A percentile compares a stretch with the other conserved stretches of the same genome.
phyloP scores from a whole-genome alignment of 352 stramenopile genomes.

The Blastocystis sp. region DNA sequence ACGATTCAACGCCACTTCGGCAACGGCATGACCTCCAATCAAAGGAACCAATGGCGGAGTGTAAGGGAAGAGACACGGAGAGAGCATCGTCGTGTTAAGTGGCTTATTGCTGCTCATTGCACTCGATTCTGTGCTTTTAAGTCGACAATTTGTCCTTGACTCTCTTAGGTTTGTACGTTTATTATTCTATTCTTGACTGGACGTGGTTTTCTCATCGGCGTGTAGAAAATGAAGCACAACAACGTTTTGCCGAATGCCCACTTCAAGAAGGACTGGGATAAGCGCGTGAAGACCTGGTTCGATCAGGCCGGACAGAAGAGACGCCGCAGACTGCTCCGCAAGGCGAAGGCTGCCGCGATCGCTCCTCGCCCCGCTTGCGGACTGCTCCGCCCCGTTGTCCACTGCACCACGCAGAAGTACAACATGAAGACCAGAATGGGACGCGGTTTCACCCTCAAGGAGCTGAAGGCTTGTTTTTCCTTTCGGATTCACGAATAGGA shows the following conservation, averaged over 20 bases:
- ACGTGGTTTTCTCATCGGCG: background rate
- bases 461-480: too few relatives aligned
- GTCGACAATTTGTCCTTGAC: background rate
- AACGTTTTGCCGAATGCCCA: constrained; percentile 94
- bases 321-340: too few relatives aligned
- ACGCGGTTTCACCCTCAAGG: too few relatives aligned
- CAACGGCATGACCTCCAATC: background rate
- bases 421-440: too few relatives aligned
- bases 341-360: too few relatives aligned
- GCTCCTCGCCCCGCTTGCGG: too few relatives aligned
- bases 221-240: constrained; percentile 64
- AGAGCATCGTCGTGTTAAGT: background rate
- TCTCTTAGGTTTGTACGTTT: constrained; percentile 13
- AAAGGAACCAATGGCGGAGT: background rate
- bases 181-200: background rate
- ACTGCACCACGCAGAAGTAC: too few relatives aligned
- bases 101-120: constrained; percentile 47
- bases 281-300: background rate
- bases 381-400: too few relatives aligned
- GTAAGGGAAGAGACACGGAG: background rate
- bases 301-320: too few relatives aligned
- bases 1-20: background rate
- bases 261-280: constrained; percentile 99
- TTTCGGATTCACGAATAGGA: too few relatives aligned
- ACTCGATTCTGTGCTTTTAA: background rate